Base-by-base conservation (phyloP, 148 eudicot species). In the Silene uniflora region DNA sequence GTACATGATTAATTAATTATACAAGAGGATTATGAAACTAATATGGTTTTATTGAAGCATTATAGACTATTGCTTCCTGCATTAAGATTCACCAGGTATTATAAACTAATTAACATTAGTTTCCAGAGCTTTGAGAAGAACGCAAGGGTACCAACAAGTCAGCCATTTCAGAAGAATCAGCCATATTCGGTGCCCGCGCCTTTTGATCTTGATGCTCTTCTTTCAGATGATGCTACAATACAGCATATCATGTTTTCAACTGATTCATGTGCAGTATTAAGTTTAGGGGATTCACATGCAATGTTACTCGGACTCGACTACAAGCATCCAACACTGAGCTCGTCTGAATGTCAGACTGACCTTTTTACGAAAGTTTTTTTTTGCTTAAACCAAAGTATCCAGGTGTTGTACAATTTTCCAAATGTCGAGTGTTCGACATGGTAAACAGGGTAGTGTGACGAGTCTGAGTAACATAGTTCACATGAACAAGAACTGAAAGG, bases 141-240 rank as follows among this genome's bases (percentile, higher is more conserved):
- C 72, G 72, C 72, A 68, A 68, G 19, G 72, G 72, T 44, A 22
- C 10, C 72, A 68, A 68, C 72, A 68, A 44, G 56, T 68, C 72
- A 9, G 55, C 6, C 8, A 68, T 52, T 42, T 68, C 72, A 8
- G 47, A 52, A 19, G 55, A 46, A 42, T 68, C 72, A 12, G 13
- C 55, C 21, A 8, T 19, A 19, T 21, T 22, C 19, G 3, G 22
- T 25, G 67, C 18, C 67, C 4, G 22, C 69, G 9, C 44, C 47
- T n/a, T 66, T 66, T 18, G 47, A 10, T 68, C 72, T 21, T 44
- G 23, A n/a, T 46, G 25, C 27, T 68, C 72, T 8, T 68, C 72
- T 42, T 42, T 21, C 72, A 42, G 27, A 44, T 44, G n/a, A 68
- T 10, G 24, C 72, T 68, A 68, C 72, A 68, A 68, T 46, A 68